Conservation (phyloP, 306 rosid species). For the Comarum palustre region DNA sequence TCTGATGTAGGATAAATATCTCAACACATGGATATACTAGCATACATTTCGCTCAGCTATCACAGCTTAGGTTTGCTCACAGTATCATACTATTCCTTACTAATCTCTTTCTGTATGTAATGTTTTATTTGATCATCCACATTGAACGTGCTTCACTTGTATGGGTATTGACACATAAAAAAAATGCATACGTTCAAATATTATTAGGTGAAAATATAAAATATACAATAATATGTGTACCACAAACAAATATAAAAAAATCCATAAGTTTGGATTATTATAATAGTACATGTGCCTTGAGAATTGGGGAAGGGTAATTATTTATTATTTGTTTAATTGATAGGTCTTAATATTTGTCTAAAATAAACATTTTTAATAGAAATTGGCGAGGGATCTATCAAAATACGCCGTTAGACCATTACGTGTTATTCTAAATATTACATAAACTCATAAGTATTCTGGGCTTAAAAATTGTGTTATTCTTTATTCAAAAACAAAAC, state of each 20-base stretch:
- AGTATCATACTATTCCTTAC: neutral
- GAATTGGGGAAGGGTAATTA: neutral
- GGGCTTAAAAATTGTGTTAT: no score
- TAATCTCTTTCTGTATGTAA: neutral
- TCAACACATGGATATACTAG: no score
- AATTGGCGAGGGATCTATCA: no score
- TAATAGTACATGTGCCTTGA: conserved; percentile 5
- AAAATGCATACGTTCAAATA: neutral
- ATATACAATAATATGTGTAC: conserved; percentile 3
- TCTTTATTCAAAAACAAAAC: no score
- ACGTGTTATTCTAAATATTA: no score
- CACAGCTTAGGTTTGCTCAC: conserved; percentile 8
- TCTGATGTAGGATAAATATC: no score
- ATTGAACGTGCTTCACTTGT: conserved; percentile 47
- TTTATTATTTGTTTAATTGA: neutral
- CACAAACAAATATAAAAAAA: conserved; percentile 10
- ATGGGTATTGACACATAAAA: conserved; percentile 13
- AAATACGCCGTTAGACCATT: no score
- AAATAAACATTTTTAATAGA: neutral
- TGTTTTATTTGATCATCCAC: conserved; percentile 17
- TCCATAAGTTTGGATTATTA: conserved; percentile 25
- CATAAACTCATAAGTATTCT: no score
- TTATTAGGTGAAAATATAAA: neutral
- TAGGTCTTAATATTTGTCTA: neutral
- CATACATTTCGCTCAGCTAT: conserved; percentile 9